phyloP scores from a whole-genome alignment of 176 grass and related monocot genomes.

The Aegilops umbellulata region DNA sequence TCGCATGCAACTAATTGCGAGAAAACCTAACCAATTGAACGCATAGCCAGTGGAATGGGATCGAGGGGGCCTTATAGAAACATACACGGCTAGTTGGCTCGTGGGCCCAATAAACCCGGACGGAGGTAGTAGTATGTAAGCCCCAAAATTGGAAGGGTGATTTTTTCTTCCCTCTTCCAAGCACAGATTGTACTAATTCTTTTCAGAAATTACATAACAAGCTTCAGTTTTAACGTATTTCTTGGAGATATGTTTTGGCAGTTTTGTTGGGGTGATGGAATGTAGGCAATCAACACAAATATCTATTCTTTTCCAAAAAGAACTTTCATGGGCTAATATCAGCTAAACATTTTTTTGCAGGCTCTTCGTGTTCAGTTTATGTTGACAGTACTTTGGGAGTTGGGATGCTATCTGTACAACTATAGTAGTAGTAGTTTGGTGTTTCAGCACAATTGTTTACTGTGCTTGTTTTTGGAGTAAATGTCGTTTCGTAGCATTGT shows the following conservation, averaged over 20 bases:
- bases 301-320: neutral
- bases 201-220: conserved; percentile 2
- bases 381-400: neutral
- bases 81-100: too few relatives aligned
- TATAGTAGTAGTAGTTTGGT: conserved; percentile 13
- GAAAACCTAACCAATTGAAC: too few relatives aligned
- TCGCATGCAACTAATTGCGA: too few relatives aligned
- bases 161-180: neutral
- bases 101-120: too few relatives aligned
- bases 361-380: neutral
- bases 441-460: conserved; percentile 12
- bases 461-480: conserved; percentile 26
- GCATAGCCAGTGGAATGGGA: too few relatives aligned
- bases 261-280: neutral
- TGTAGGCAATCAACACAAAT: neutral
- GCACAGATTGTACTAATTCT: neutral
- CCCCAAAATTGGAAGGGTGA: neutral
- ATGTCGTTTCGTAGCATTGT: conserved; percentile 76
- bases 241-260: neutral
- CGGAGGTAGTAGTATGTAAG: neutral
- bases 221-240: conserved; percentile 1
- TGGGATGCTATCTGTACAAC: neutral
- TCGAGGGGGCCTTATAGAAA: too few relatives aligned
- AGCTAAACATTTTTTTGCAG: conserved; percentile 18
- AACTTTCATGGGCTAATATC: conserved; percentile 18